Evolutionary conservation across 176 grass and related monocot species (phyloP), one percentile per base, ranked within the genome.

Genomic region (Triticum dicoccoides): DNA sequence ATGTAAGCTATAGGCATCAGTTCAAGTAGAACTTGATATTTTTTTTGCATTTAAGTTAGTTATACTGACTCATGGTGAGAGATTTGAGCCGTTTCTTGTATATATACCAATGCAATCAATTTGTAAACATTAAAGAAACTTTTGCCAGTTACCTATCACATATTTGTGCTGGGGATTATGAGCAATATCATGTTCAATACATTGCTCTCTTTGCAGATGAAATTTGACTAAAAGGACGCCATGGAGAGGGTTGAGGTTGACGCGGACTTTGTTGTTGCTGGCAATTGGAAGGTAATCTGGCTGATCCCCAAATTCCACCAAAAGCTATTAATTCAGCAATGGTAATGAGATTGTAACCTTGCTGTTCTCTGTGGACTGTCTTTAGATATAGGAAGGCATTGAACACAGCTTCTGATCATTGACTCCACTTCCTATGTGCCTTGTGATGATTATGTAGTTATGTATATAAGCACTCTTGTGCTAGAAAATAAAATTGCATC

Each of bases 271-370:
- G 69, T 87, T 82, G 20, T 77, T 33, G 51, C 84, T 65, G 86
- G 83, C 34, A 89, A 90, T 85, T 91, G 91, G 83, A 98, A 93
- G 95, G 95, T 98, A 89, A 72, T 87, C 66, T 13, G 27, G 18
- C 54, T 54, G 21, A 90, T 15, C 18, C 30, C 25, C 20, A 54
- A 42, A 41, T 82, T 86, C 38, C 38, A 84, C n/a, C 12, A 17
- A 30, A 85, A 21, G 34, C 67, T 47, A 59, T 67, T 76, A 42
- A 56, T 61, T 13, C 11, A 44, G 42, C 15, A 7, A n/a, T 76
- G 39, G 29, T 51, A 6, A 13, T 61, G 59, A 44, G 6, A 79
- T 76, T 82, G 51, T 29, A 78, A 63, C 65, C 47, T 15, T 41
- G 11, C n/a, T 81, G 25, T 79, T 82, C 17, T 76, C 82, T 81